A percentile compares a stretch with the other conserved stretches of the same genome.
These are phyloP conservation scores for Circinella umbellata DNA, from an alignment of 371 early-diverging fungal species.

Conservation along the genomic window DNA sequence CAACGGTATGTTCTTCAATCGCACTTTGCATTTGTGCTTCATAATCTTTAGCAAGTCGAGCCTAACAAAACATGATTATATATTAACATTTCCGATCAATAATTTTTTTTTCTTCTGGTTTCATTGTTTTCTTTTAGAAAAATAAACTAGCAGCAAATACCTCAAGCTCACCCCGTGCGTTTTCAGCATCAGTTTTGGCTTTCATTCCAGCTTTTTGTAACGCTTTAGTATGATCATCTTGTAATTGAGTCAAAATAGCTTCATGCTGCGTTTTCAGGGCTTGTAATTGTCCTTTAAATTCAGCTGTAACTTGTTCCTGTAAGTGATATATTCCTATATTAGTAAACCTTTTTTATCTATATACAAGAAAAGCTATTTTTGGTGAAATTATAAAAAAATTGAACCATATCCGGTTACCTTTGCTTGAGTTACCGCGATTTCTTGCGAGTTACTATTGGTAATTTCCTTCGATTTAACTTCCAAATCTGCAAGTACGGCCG, in stretches of 20 bases:
- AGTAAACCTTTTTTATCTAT: background rate
- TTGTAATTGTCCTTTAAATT: background rate
- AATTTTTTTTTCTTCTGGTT: background rate
- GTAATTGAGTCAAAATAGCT: background rate
- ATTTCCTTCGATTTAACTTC: slow-evolving; percentile 16
- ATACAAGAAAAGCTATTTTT: background rate
- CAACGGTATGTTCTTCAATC: slow-evolving; percentile 8
- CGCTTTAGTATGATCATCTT: slow-evolving; percentile 6
- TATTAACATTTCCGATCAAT: background rate
- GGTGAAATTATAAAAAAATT: background rate
- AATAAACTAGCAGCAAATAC: background rate
- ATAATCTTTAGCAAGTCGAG: slow-evolving; percentile 19
- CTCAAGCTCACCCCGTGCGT: slow-evolving; percentile 14
- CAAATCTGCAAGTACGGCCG: slow-evolving; percentile 19
- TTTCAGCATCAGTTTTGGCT: slow-evolving; percentile 6
- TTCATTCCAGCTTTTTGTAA: slow-evolving; percentile 14
- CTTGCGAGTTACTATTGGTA: background rate
- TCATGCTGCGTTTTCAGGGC: background rate
- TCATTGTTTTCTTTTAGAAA: background rate
- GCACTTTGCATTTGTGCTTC: slow-evolving; percentile 20
- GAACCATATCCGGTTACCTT: background rate
- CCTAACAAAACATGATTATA: background rate
- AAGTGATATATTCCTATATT: no score
- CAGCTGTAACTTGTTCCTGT: background rate
- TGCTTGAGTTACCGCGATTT: background rate